A percentile compares a stretch with the other conserved stretches of the same genome.
phyloP scores from a whole-genome alignment of 768 basidiomycete genomes.

The Rhodotorula graminis region DNA sequence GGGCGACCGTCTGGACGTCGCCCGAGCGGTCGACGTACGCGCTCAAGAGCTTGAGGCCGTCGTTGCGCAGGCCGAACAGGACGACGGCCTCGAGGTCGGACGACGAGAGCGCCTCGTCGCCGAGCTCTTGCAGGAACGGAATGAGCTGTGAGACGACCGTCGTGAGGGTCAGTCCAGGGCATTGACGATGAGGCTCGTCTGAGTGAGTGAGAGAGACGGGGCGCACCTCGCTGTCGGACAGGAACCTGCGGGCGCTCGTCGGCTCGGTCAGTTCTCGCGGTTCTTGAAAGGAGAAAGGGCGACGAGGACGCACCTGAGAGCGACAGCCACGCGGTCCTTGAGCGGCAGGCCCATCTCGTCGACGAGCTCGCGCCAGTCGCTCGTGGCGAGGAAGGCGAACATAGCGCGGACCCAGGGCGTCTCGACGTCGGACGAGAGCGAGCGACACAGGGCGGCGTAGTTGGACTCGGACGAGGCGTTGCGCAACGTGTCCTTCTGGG shows the following conservation, averaged over 20 bases:
- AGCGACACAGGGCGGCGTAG: slow-evolving; percentile 27
- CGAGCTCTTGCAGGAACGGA: slow-evolving; percentile 31
- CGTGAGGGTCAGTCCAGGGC: neutral
- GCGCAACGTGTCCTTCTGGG: slow-evolving; percentile 4
- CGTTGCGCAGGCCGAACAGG: slow-evolving; percentile 37
- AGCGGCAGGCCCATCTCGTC: slow-evolving; percentile 36
- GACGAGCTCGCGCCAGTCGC: slow-evolving; percentile 37
- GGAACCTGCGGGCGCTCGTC: slow-evolving; percentile 6
- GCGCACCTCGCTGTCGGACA: slow-evolving; percentile 27
- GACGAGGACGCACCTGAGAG: slow-evolving; percentile 8
- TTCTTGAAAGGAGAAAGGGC: neutral
- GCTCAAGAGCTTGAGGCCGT: slow-evolving; percentile 30
- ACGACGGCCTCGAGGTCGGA: slow-evolving; percentile 37
- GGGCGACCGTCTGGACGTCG: slow-evolving; percentile 36
- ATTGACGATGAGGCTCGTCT: too few relatives aligned
- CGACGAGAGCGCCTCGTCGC: slow-evolving; percentile 23
- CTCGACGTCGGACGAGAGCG: slow-evolving; percentile 34
- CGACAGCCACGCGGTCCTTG: slow-evolving; percentile 34
- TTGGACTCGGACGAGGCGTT: slow-evolving; percentile 23
- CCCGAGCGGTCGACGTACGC: slow-evolving; percentile 32
- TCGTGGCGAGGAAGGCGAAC: slow-evolving; percentile 33
- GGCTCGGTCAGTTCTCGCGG: neutral
- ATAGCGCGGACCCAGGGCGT: slow-evolving; percentile 36
- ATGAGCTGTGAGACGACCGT: slow-evolving; percentile 16
- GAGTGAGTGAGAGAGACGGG: too few relatives aligned